Percentiles rank a stretch among this genome's conserved stretches.
These are phyloP conservation scores for Pseudotulostoma volvatum DNA, from an alignment of 495 filamentous ascomycete genomes.

Conservation along the genomic window DNA sequence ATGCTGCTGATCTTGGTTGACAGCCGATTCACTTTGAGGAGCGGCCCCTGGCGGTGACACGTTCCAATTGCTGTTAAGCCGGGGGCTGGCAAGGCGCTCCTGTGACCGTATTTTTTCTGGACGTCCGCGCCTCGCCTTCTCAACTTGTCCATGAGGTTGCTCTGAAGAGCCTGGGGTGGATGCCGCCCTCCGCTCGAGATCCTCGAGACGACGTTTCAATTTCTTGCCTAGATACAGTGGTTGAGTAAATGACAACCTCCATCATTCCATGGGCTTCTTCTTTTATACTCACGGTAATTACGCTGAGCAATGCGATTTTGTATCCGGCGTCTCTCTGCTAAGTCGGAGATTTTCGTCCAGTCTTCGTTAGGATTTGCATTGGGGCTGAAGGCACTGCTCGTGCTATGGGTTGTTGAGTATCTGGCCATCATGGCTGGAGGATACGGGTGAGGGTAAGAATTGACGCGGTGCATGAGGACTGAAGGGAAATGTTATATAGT, in stretches of 20 bases:
- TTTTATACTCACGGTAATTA: conserved; percentile 73
- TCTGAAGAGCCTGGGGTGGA: conserved; percentile 61
- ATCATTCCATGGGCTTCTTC: conserved; percentile 1
- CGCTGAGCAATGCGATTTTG: conserved; percentile 96
- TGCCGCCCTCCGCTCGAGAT: conserved; percentile 82
- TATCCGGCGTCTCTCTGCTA: conserved; percentile 84
- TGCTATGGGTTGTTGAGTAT: conserved; percentile 51
- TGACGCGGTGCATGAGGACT: not conserved
- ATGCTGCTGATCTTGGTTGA: too few species aligned
- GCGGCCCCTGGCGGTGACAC: too few species aligned
- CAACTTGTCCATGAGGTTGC: conserved; percentile 39
- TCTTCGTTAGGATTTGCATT: conserved; percentile 95
- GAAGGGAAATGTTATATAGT: not conserved
- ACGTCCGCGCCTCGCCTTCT: conserved; percentile 27
- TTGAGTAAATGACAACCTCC: not conserved
- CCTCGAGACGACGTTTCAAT: conserved; percentile 92
- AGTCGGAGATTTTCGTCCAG: conserved; percentile 98
- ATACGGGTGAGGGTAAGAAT: not conserved
- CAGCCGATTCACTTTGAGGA: too few species aligned
- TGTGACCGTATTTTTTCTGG: conserved; percentile 33
- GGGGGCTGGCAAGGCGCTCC: conserved; percentile 28
- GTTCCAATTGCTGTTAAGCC: conserved; percentile 11
- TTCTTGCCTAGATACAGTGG: conserved; percentile 61
- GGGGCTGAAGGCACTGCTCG: conserved; percentile 91
- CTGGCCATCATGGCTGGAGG: conserved; percentile 23